Percentiles rank a stretch among this genome's conserved stretches.
phyloP scores from a whole-genome alignment of 257 asterid species.

The Agastache rugosa region DNA sequence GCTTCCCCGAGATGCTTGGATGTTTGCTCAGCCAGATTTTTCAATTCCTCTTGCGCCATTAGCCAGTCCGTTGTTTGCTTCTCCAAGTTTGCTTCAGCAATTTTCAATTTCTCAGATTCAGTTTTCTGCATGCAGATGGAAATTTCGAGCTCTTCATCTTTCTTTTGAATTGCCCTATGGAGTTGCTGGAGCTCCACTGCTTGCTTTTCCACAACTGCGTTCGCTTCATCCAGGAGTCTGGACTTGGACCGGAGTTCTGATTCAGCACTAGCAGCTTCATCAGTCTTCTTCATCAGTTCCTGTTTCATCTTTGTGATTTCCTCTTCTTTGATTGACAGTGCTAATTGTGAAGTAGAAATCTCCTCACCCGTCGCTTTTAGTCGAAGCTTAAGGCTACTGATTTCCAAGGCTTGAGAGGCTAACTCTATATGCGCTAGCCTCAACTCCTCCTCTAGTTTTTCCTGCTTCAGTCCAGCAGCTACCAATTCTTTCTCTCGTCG shows the following conservation, averaged over 20 bases:
- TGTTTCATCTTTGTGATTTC: conserved; percentile 61
- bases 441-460: conserved; percentile 71
- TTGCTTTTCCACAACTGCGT: conserved; percentile 67
- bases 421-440: conserved; percentile 57
- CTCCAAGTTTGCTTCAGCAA: conserved; percentile 66
- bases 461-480: conserved; percentile 62
- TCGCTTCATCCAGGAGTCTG: conserved; percentile 65
- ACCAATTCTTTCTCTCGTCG: conserved; percentile 55
- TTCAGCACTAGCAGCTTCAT: conserved; percentile 60
- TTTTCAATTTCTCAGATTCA: conserved; percentile 61
- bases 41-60: conserved; percentile 67
- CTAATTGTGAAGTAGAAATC: conserved; percentile 54
- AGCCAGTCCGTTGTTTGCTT: conserved; percentile 84
- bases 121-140: conserved; percentile 46
- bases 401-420: conserved; percentile 69
- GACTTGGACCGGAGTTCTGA: conserved; percentile 67
- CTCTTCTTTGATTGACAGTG: conserved; percentile 58
- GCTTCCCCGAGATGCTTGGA: conserved; percentile 61
- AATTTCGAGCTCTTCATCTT: conserved; percentile 62
- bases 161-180: conserved; percentile 56
- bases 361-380: conserved; percentile 64
- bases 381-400: conserved; percentile 62
- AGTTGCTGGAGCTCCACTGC: conserved; percentile 69
- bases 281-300: conserved; percentile 61
- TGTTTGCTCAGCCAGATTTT: conserved; percentile 60